These are phyloP conservation scores for Phanerochaete sordida DNA, from an alignment of 768 basidiomycete species.

Conservation along the genomic window DNA sequence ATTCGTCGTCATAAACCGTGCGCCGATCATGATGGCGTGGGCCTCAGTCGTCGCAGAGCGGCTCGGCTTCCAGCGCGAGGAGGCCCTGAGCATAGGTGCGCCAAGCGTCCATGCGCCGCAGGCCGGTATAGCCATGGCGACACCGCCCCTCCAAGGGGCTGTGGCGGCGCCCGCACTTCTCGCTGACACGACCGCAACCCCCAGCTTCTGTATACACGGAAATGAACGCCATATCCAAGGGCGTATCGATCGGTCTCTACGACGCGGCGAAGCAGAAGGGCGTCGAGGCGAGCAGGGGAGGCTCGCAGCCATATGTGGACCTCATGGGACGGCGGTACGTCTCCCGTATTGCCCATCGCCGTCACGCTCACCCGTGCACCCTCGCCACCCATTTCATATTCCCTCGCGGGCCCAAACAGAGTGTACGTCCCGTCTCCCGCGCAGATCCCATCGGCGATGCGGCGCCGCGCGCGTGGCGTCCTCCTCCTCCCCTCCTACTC, in stretches of 20 bases:
- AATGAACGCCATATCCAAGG: conserved; percentile 85
- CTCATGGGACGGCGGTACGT: conserved; percentile 73
- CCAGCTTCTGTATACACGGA: conserved; percentile 91
- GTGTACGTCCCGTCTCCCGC: conserved; percentile 1
- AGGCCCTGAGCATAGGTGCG: conserved; percentile 88
- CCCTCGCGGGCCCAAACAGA: background rate
- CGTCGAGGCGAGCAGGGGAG: conserved; percentile 50
- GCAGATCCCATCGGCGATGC: background rate
- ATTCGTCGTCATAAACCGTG: conserved; percentile 76
- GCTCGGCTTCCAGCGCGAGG: conserved; percentile 82
- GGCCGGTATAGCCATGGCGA: conserved; percentile 10
- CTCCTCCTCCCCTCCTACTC: background rate
- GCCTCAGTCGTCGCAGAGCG: conserved; percentile 80
- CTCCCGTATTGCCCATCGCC: background rate
- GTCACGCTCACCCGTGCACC: background rate
- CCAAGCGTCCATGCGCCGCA: background rate
- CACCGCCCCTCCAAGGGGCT: conserved; percentile 7
- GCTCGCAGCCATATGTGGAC: conserved; percentile 81
- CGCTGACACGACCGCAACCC: background rate
- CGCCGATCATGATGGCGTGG: conserved; percentile 96
- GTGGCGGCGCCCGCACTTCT: conserved; percentile 4
- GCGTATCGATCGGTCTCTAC: conserved; percentile 78
- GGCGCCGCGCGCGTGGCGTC: background rate
- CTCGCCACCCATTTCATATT: background rate
- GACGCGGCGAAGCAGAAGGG: conserved; percentile 50